Conservation (phyloP, 805 yeast species). For the Saccharomycopsis fodiens region DNA sequence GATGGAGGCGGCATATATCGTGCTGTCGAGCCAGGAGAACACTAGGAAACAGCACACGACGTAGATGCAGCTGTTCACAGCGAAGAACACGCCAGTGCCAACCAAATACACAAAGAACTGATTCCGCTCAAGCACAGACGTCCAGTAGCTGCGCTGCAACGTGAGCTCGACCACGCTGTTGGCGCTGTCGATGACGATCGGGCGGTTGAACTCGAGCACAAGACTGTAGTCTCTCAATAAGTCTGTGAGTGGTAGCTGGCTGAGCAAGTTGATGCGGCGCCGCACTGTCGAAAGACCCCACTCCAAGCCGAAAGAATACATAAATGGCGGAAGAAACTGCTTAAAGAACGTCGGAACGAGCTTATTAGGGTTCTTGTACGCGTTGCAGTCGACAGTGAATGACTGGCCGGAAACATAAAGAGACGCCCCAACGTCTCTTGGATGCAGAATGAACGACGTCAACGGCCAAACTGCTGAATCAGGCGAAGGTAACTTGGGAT, state of each 20-base stretch:
- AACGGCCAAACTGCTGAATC: background rate
- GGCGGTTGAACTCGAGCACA: conserved; percentile 12
- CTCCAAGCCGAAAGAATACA: conserved; percentile 3
- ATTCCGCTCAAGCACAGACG: background rate
- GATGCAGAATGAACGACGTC: background rate
- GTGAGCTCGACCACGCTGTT: conserved; percentile 4
- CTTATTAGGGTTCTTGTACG: background rate
- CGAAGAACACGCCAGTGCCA: conserved; percentile 6
- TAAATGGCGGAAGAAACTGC: conserved; percentile 7
- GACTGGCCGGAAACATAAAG: background rate
- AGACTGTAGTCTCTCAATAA: background rate
- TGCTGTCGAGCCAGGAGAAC: conserved; percentile 2
- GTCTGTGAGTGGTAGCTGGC: background rate
- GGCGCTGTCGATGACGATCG: conserved; percentile 9
- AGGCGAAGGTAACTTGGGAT: background rate
- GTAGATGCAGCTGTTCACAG: conserved; percentile 2
- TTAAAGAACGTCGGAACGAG: conserved; percentile 9
- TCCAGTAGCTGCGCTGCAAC: conserved; percentile 2
- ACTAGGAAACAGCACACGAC: background rate
- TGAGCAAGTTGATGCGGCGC: background rate
- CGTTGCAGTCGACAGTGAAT: conserved; percentile 1
- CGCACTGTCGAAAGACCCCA: conserved; percentile 1
- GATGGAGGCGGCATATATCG: background rate
- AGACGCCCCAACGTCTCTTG: too few species aligned
- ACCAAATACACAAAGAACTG: conserved; percentile 2